Percentiles rank a stretch among this genome's conserved stretches.
phyloP scores from a whole-genome alignment of 1,139 yeast species.

The Candida labiduridarum region DNA sequence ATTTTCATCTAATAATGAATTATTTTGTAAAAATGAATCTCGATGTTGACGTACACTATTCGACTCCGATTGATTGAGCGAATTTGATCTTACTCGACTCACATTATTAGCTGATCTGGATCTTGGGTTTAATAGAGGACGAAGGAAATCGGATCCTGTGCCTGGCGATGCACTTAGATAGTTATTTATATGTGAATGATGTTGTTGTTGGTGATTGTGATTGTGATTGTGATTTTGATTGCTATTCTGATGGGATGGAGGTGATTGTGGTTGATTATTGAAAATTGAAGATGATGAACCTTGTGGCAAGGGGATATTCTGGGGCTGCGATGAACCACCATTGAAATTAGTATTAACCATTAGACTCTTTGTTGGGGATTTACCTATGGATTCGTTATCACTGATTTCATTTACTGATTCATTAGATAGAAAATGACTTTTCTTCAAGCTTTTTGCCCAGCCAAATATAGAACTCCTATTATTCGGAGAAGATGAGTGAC shows the following conservation, averaged over 20 bases:
- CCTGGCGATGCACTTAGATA: constrained; percentile 14
- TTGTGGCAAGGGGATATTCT: constrained; percentile 4
- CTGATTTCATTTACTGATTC: constrained; percentile 47
- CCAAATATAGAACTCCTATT: constrained; percentile 48
- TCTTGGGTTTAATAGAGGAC: constrained; percentile 53
- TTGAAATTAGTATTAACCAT: not conserved
- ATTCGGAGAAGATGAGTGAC: constrained; percentile 45
- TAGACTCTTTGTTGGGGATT: not conserved
- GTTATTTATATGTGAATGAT: constrained; percentile 14
- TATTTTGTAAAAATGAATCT: constrained; percentile 54
- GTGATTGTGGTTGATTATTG: constrained; percentile 6
- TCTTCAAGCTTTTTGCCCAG: constrained; percentile 51
- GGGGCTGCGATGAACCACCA: constrained; percentile 2
- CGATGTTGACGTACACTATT: constrained; percentile 53
- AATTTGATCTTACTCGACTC: constrained; percentile 41
- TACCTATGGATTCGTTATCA: constrained; percentile 16
- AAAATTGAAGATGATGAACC: not conserved
- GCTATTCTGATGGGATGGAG: not conserved
- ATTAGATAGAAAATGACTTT: constrained; percentile 39
- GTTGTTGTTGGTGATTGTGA: constrained; percentile 13
- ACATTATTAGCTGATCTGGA: constrained; percentile 54
- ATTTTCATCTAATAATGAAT: constrained; percentile 48
- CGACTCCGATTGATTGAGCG: constrained; percentile 36
- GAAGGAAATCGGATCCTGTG: constrained; percentile 35
- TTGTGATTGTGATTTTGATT: constrained; percentile 10